Conservation (phyloP, 805 yeast species). For the Teunomyces funiuensis region DNA sequence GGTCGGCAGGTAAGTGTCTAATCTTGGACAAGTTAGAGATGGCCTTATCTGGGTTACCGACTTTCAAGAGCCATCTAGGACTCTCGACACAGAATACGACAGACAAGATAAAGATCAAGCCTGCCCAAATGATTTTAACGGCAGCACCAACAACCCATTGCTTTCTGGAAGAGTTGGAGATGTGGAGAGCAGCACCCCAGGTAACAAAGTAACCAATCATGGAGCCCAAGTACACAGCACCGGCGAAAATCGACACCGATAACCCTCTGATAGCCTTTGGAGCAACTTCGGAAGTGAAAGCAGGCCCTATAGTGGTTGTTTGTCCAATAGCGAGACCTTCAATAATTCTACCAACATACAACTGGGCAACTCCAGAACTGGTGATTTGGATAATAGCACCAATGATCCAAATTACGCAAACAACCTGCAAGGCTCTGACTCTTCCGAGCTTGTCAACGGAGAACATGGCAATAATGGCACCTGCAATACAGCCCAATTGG, state of each 20-base stretch:
- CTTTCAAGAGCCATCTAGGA: constrained; percentile 25
- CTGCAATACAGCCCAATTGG: constrained; percentile 24
- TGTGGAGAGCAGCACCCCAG: constrained; percentile 48
- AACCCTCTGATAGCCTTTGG: constrained; percentile 24
- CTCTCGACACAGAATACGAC: constrained; percentile 20
- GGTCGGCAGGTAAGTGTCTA: constrained; percentile 22
- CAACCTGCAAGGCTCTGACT: constrained; percentile 21
- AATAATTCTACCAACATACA: constrained; percentile 24
- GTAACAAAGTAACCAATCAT: constrained; percentile 27
- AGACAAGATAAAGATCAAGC: constrained; percentile 20
- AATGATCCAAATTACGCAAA: constrained; percentile 20
- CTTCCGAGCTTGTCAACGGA: constrained; percentile 23
- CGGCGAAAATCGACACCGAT: constrained; percentile 23
- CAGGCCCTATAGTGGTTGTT: constrained; percentile 26
- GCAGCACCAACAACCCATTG: constrained; percentile 24
- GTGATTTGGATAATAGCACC: constrained; percentile 21
- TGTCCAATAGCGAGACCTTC: constrained; percentile 28
- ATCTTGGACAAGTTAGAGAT: constrained; percentile 18
- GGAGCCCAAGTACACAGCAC: constrained; percentile 25
- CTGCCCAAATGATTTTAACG: constrained; percentile 21
- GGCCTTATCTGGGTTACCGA: constrained; percentile 18
- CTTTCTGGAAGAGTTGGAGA: constrained; percentile 12
- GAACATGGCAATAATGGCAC: constrained; percentile 24
- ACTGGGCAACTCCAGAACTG: constrained; percentile 19
- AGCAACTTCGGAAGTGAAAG: constrained; percentile 22